Evolutionary conservation across 768 basidiomycete genomes (phyloP), one percentile per base, ranked within the genome.

Genomic region (Tulasnella sp.): DNA sequence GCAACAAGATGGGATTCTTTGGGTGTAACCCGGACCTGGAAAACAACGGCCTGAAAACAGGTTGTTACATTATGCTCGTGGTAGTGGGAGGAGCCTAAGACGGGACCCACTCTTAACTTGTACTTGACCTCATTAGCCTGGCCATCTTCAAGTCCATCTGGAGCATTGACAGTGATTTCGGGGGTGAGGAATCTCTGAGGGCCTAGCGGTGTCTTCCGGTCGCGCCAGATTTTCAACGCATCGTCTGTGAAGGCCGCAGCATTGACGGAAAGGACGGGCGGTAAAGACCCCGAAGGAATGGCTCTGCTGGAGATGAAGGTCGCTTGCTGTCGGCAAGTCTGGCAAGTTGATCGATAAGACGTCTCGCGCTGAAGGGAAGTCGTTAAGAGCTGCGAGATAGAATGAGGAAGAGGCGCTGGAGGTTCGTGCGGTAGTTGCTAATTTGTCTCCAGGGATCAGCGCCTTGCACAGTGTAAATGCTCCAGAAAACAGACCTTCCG

Each of bases 211-310:
- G 84, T 84, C 52, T 86, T 85, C 36, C 81, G 83, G 81, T 97
- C 94, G 69, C 90, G 83, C 97, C 97, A 98, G 78, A 88, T 85
- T 69, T 86, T 87, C 39, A 91, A 80, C 45, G 87, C 88, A 22
- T 97, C 96, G 0, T 93, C 89, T 29, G 89, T 91, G 76, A 90
- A 88, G 0, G 93, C 91, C 39, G 89, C 89, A 0, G 96, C 91
- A 82, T 99, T 99, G 79, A 99, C 83, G 0, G 93, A 91, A 14
- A 99, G 84, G 25, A 98, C 86, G 0, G 94, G 91, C 0, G 97
- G 97, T 0, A 98, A 84, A 75, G 90, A 88, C 54, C 83, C 81
- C 14, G 88, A 86, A 22, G 89, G 83, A 42, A 91, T 89, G 1
- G 89, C 90, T 15, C 93, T 89, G 52, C 87, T 86, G 40, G 90